Evolutionary conservation across 2,329 filamentous ascomycete genomes (phyloP).

Genomic region (Tolypocladium album): DNA sequence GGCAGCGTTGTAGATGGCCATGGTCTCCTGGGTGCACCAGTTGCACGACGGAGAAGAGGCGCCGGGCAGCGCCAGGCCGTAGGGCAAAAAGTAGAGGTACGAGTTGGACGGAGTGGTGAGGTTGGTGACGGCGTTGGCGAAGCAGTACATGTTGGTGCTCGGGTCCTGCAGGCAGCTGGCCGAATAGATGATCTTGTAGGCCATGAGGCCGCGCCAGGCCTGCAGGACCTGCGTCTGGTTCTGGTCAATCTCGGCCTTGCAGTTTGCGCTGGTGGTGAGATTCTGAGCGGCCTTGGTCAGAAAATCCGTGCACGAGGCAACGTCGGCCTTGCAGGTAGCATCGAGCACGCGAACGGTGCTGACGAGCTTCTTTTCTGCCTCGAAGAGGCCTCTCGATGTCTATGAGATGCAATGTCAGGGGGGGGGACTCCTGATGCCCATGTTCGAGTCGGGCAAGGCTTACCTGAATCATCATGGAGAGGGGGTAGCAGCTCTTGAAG

Average conservation of each 20-base stretch:
- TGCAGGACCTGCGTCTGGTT: conserved; percentile 61
- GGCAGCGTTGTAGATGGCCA: conserved; percentile 67
- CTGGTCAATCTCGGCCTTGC: conserved; percentile 56
- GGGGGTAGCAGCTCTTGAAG: conserved; percentile 66
- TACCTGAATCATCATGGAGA: conserved; percentile 76
- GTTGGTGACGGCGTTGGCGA: conserved; percentile 77
- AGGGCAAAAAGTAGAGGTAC: conserved; percentile 77
- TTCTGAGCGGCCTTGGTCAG: conserved; percentile 55
- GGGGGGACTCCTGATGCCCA: not conserved
- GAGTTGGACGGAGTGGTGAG: conserved; percentile 55
- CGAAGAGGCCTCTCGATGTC: conserved; percentile 79
- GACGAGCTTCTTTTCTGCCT: conserved; percentile 59
- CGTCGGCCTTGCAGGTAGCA: conserved; percentile 60
- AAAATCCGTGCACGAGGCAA: conserved; percentile 52
- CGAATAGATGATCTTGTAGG: conserved; percentile 69
- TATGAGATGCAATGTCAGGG: conserved; percentile 21
- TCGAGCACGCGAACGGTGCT: conserved; percentile 71
- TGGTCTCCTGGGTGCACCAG: conserved; percentile 65
- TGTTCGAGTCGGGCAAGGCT: conserved; percentile 11
- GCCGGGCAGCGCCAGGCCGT: conserved; percentile 60
- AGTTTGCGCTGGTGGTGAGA: conserved; percentile 52
- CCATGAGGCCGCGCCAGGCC: conserved; percentile 63
- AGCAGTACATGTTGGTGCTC: conserved; percentile 60
- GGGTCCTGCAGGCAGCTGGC: conserved; percentile 70
- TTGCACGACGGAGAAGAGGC: conserved; percentile 64